Base-by-base conservation (phyloP, 2,329 filamentous ascomycete species). In the Colletotrichum tropicale region DNA sequence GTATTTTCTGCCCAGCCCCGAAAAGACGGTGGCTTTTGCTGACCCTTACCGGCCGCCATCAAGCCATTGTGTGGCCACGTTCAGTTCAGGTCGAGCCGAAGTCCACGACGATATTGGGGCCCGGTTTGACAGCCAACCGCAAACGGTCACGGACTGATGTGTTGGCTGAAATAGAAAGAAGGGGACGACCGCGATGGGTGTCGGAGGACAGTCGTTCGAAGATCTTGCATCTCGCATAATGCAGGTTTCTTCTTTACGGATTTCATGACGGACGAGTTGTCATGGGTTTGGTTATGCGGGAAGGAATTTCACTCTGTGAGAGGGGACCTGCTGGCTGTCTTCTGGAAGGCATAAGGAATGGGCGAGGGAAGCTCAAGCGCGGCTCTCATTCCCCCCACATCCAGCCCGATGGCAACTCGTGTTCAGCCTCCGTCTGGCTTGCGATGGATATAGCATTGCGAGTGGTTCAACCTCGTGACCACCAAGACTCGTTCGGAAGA, bases 281-380 rank as follows among this genome's bases (percentile, higher is more conserved):
- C 43, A 32, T 26, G n/a, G 21, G 24, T 8, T 30, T 36, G 21
- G 30, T 36, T 32, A 61, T 26, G 52, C 60, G 21, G 10, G 48
- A 65, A 65, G 66, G 34, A 48, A 36, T 15, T 34, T 64, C 43
- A 16, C 43, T 52, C 30, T 28, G 43, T 52, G 43, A 52, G 32
- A 70, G n/a, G 28, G 15, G 55, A 32, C 58, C 58, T 32, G 58
- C 26, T 60, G 26, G 62, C 32, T 12, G 26, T 64, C 16, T 76
- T 74, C 65, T 48, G 58, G 70, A 76, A 74, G 65, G 36, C 43
- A 43, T 69, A 28, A 66, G 68, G 56, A 70, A 52, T 16, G 61
- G 30, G 24, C 43, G 30, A 66, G 43, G 32, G 34, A 52, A 62
- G 61, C 55, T 66, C 61, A 67, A 62, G 38, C 69, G 55, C 62